Conservation (phyloP, 306 rosid genomes). For the Cucumis hystrix region DNA sequence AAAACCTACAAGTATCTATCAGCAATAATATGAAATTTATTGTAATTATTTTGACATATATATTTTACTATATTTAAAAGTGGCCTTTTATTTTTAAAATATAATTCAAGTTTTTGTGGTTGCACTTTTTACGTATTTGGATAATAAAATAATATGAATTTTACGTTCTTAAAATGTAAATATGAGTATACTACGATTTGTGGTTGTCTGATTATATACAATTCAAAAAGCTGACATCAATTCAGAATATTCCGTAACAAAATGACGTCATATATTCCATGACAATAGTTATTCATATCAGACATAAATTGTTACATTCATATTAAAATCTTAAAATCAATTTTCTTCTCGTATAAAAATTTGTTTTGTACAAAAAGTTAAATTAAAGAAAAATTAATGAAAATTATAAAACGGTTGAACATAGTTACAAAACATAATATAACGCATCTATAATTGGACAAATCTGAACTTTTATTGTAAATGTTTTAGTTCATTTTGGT, state of each 20-base stretch:
- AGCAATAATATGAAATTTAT: too few species aligned
- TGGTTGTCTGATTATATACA: background rate
- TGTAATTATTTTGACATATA: too few species aligned
- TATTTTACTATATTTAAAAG: too few species aligned
- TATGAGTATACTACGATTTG: background rate
- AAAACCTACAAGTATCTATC: too few species aligned
- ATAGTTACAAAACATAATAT: too few species aligned
- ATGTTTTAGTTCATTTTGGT: too few species aligned
- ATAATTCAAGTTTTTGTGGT: background rate
- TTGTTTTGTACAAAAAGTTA: too few species aligned
- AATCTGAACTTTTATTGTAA: too few species aligned
- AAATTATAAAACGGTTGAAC: too few species aligned
- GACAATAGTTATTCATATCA: background rate
- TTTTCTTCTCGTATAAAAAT: background rate
- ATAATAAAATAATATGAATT: background rate
- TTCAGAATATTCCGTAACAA: background rate
- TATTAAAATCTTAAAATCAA: background rate
- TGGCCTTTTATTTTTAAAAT: background rate
- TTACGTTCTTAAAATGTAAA: background rate
- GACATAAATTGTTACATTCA: background rate
- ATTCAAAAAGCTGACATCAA: background rate
- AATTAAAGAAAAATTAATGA: too few species aligned
- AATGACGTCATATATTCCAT: background rate
- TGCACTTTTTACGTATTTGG: background rate
- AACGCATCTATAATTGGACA: too few species aligned